Evolutionary conservation across 1,284 basidiomycete genomes (phyloP).

Genomic region (Cryptococcus maquisensis): DNA sequence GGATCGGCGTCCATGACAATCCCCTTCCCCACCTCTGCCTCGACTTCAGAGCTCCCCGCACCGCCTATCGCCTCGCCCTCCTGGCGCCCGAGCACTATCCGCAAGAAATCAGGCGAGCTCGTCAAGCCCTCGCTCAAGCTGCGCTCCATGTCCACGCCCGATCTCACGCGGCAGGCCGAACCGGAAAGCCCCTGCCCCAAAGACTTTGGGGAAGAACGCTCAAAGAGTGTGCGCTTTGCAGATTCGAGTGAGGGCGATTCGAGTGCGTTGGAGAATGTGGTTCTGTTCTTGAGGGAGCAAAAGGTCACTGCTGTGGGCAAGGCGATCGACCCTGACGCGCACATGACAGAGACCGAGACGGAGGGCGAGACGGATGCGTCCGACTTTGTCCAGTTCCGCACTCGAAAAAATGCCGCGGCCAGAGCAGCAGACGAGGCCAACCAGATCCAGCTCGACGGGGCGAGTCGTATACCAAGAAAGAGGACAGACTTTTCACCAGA

Average conservation of each 20-base stretch:
- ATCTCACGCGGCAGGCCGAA: constrained; percentile 36
- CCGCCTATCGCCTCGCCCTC: constrained; percentile 2
- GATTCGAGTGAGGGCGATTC: constrained; percentile 35
- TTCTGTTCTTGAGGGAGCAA: constrained; percentile 47
- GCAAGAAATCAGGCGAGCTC: constrained; percentile 50
- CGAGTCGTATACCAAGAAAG: constrained; percentile 40
- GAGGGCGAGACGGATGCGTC: constrained; percentile 44
- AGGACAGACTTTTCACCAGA: constrained; percentile 46
- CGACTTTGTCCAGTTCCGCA: constrained; percentile 48
- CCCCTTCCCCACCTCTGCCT: constrained; percentile 21
- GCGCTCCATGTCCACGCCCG: constrained; percentile 48
- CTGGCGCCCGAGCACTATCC: constrained; percentile 30
- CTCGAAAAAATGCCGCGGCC: constrained; percentile 35
- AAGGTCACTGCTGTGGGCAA: constrained; percentile 46
- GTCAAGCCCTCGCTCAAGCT: constrained; percentile 49
- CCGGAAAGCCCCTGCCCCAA: constrained; percentile 17
- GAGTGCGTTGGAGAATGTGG: constrained; percentile 44
- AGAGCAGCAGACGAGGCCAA: constrained; percentile 29
- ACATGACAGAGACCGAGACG: constrained; percentile 44
- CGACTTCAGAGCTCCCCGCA: constrained; percentile 14
- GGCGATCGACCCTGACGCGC: constrained; percentile 32
- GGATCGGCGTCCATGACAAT: constrained; percentile 25
- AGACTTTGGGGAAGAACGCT: constrained; percentile 35
- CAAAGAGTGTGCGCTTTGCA: constrained; percentile 47
- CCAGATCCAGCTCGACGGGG: constrained; percentile 32